A percentile compares a stretch with the other conserved stretches of the same genome.
Evolutionary conservation across 768 basidiomycete genomes (phyloP).

Genomic region (Fistulinella prunicolor): DNA sequence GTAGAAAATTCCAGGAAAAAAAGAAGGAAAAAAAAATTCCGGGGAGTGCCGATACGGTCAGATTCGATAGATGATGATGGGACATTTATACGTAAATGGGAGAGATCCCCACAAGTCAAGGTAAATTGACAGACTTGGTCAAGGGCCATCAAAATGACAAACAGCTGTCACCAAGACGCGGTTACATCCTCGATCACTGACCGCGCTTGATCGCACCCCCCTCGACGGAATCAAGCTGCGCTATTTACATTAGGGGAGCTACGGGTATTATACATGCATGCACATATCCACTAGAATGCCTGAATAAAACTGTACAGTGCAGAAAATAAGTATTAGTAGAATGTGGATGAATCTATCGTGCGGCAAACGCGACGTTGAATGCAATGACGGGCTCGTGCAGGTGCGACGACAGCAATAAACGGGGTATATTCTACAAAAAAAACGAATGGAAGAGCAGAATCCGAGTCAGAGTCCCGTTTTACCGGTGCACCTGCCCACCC

Average conservation of each 20-base stretch:
- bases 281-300: constrained; percentile 38
- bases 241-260: constrained; percentile 33
- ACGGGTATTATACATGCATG: constrained; percentile 37
- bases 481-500: constrained; percentile 56
- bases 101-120: constrained; percentile 29
- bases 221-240: constrained; percentile 7
- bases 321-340: constrained; percentile 35
- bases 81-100: constrained; percentile 25
- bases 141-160: constrained; percentile 33
- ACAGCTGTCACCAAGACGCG: constrained; percentile 12
- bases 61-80: too few relatives aligned
- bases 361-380: constrained; percentile 11
- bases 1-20: too few relatives aligned
- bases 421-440: constrained; percentile 35
- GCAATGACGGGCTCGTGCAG: constrained; percentile 16
- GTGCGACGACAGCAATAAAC: constrained; percentile 34
- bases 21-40: too few relatives aligned
- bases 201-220: constrained; percentile 5
- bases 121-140: constrained; percentile 30
- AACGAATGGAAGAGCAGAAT: not conserved
- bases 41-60: too few relatives aligned
- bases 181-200: constrained; percentile 15
- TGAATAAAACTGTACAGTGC: constrained; percentile 34
- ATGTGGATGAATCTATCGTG: constrained; percentile 31
- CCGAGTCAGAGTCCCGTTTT: constrained; percentile 18